Percentiles rank a stretch among this genome's conserved stretches.
Evolutionary conservation across 768 basidiomycete genomes (phyloP).

Genomic region (Mrakia blollopis): DNA sequence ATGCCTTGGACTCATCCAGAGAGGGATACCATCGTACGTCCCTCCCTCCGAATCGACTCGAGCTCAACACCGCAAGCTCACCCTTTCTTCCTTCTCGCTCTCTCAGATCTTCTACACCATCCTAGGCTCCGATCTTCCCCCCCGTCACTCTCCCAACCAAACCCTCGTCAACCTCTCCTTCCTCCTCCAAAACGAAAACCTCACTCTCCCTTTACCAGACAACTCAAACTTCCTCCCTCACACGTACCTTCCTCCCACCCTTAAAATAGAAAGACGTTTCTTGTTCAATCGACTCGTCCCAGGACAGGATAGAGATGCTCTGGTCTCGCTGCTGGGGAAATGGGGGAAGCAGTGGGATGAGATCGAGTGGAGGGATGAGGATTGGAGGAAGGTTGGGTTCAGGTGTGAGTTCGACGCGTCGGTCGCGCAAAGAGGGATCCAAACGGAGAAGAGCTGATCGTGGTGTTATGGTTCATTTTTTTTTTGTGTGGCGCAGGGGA

Average conservation of each 20-base stretch:
- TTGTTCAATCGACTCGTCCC: slow-evolving; percentile 40
- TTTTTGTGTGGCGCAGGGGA: background rate
- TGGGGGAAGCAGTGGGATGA: slow-evolving; percentile 28
- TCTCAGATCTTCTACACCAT: slow-evolving; percentile 39
- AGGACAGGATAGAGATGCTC: slow-evolving; percentile 33
- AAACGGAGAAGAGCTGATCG: background rate
- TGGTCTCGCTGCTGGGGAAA: slow-evolving; percentile 36
- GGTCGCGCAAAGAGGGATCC: no score
- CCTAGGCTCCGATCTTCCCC: slow-evolving; percentile 42
- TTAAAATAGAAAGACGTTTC: slow-evolving; percentile 39
- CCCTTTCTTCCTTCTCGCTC: background rate
- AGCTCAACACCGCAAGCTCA: background rate
- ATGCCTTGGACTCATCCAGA: background rate
- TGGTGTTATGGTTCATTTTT: background rate
- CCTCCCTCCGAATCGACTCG: background rate
- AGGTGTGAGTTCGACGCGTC: background rate
- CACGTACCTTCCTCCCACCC: slow-evolving; percentile 25
- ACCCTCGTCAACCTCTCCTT: slow-evolving; percentile 41
- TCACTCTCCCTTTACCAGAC: slow-evolving; percentile 33
- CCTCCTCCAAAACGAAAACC: slow-evolving; percentile 39
- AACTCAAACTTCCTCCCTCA: slow-evolving; percentile 9
- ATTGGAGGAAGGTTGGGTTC: background rate
- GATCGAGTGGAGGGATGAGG: background rate
- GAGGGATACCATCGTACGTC: slow-evolving; percentile 3
- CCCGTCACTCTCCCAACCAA: slow-evolving; percentile 40